Evolutionary conservation across 2,329 filamentous ascomycete genomes (phyloP).

Genomic region (Dactylellina haptotyla): DNA sequence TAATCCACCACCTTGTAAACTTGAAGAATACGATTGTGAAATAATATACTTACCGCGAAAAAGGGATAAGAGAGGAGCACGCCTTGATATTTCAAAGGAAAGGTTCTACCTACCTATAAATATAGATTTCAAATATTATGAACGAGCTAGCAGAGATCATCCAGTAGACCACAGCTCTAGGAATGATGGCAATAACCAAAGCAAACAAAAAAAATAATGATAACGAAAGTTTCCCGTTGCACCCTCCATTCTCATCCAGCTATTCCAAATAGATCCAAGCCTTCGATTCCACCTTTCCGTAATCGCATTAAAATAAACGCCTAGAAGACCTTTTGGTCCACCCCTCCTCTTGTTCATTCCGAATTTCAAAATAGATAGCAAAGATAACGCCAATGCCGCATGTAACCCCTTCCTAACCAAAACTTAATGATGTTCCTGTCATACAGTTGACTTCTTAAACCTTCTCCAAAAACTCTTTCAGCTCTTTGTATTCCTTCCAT

Average conservation of each 20-base stretch:
- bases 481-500: constrained; percentile 80
- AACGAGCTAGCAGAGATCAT: neutral
- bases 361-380: neutral
- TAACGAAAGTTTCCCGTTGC: no score
- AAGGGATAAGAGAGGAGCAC: neutral
- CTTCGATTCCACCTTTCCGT: neutral
- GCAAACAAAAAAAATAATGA: constrained; percentile 5
- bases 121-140: neutral
- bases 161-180: neutral
- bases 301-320: neutral
- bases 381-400: constrained; percentile 1
- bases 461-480: constrained; percentile 76
- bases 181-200: neutral
- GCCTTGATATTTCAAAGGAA: no score
- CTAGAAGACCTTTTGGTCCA: neutral
- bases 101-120: constrained; percentile 33
- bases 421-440: no score
- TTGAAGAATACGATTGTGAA: neutral
- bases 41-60: neutral
- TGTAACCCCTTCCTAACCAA: no score
- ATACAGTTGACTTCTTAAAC: constrained; percentile 10
- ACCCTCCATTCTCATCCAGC: constrained; percentile 2
- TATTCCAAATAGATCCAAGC: neutral
- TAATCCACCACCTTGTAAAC: no score
- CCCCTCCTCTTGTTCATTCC: neutral